Evolutionary conservation across 2,329 filamentous ascomycete species (phyloP).

Genomic region (Ophiocordyceps camponoti-saundersi): DNA sequence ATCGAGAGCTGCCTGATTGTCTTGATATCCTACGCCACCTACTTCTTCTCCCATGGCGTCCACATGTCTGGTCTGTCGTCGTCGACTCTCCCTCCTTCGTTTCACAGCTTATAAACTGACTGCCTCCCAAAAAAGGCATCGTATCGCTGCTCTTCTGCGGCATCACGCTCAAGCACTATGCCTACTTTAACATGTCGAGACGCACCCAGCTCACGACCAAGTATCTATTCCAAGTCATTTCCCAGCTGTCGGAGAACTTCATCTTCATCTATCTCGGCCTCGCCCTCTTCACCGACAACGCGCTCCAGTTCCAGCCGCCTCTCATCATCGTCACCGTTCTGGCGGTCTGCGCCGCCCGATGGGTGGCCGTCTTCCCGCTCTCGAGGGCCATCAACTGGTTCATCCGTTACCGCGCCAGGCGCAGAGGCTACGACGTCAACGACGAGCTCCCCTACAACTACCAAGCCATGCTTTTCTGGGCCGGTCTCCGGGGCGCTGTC

Average conservation of each 20-base stretch:
- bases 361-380: conserved; percentile 87
- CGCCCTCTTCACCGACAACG: conserved; percentile 81
- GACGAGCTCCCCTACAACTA: conserved; percentile 91
- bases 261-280: conserved; percentile 98
- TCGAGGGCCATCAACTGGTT: conserved; percentile 85
- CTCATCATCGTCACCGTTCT: conserved; percentile 87
- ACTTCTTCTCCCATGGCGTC: conserved; percentile 93
- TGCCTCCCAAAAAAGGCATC: conserved; percentile 49
- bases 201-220: conserved; percentile 95
- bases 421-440: conserved; percentile 53
- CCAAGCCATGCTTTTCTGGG: conserved; percentile 99
- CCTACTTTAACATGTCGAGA: conserved; percentile 99
- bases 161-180: conserved; percentile 96
- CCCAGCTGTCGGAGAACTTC: conserved; percentile 94
- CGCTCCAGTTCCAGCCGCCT: conserved; percentile 79
- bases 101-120: neutral
- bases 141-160: conserved; percentile 94
- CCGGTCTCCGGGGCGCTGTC: conserved; percentile 84
- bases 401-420: conserved; percentile 67
- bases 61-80: conserved; percentile 70
- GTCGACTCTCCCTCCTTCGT: neutral
- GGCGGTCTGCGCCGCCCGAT: conserved; percentile 82
- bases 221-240: conserved; percentile 87
- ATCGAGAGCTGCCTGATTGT: conserved; percentile 93
- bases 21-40: conserved; percentile 86